Evolutionary conservation across 805 yeast genomes (phyloP).

Genomic region (Kazachstania martiniae): DNA sequence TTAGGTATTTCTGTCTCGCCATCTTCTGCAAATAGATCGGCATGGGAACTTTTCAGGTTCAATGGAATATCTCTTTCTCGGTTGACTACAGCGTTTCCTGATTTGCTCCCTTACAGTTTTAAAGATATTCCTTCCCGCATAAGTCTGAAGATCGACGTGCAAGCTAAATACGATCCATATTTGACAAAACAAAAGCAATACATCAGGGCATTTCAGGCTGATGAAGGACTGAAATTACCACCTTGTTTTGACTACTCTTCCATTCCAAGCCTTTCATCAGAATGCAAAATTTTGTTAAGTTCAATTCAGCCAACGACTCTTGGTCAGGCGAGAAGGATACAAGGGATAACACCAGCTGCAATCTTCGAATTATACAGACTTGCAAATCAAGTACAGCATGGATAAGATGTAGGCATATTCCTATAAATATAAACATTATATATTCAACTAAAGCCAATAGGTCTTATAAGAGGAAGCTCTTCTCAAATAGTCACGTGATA

Average conservation of each 20-base stretch:
- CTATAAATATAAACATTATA: too few species aligned
- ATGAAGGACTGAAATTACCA: constrained; percentile 71
- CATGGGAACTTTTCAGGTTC: constrained; percentile 61
- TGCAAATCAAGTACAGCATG: not conserved
- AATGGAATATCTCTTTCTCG: constrained; percentile 31
- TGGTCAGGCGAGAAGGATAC: constrained; percentile 91
- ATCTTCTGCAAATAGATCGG: constrained; percentile 45
- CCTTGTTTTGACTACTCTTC: constrained; percentile 47
- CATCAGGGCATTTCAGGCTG: constrained; percentile 70
- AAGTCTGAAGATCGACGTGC: constrained; percentile 54
- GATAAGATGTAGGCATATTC: too few species aligned
- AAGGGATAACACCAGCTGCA: constrained; percentile 93
- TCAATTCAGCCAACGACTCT: constrained; percentile 76
- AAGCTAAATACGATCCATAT: constrained; percentile 76
- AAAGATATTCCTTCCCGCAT: constrained; percentile 34
- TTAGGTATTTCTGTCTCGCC: constrained; percentile 42
- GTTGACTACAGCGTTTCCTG: constrained; percentile 27
- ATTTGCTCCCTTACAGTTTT: constrained; percentile 23
- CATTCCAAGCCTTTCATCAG: constrained; percentile 59
- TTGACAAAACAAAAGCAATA: constrained; percentile 60
- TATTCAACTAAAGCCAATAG: too few species aligned
- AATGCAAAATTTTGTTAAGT: constrained; percentile 59
- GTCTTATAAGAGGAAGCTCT: too few species aligned
- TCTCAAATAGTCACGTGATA: too few species aligned
- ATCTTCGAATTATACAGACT: constrained; percentile 59